Percentiles rank a stretch among this genome's conserved stretches.
phyloP scores from a whole-genome alignment of 1,284 basidiomycete genomes.

The Takashimella tepidaria region DNA sequence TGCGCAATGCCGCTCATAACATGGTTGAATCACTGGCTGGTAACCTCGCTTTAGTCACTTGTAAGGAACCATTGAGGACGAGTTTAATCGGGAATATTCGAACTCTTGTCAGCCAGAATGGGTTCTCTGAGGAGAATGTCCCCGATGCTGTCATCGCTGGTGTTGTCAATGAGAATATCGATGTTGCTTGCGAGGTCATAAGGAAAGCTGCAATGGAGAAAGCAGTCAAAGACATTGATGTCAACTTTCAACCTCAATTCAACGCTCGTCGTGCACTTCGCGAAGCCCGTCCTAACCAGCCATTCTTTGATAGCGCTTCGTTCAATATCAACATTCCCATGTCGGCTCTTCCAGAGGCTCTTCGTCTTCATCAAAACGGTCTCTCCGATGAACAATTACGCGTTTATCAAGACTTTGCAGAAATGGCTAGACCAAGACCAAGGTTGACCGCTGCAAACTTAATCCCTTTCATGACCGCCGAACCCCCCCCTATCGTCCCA shows the following conservation, averaged over 20 bases:
- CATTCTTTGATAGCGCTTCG: conserved; percentile 78
- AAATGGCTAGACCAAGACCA: conserved; percentile 24
- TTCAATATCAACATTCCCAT: conserved; percentile 68
- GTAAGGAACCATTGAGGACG: conserved; percentile 93
- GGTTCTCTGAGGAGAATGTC: conserved; percentile 67
- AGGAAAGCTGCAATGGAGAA: conserved; percentile 98
- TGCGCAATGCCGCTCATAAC: conserved; percentile 85
- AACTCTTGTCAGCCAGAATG: conserved; percentile 70
- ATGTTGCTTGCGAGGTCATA: conserved; percentile 88
- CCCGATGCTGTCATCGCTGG: conserved; percentile 60
- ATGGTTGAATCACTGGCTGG: conserved; percentile 98
- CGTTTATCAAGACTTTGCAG: conserved; percentile 94
- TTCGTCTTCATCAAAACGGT: conserved; percentile 79
- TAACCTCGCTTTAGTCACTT: conserved; percentile 93
- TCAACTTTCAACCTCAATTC: conserved; percentile 76
- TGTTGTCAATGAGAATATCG: conserved; percentile 88
- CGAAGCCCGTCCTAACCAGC: conserved; percentile 56
- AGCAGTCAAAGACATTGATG: conserved; percentile 91
- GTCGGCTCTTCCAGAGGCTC: conserved; percentile 76
- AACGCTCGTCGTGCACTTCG: conserved; percentile 80
- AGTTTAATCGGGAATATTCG: conserved; percentile 89
- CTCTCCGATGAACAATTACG: conserved; percentile 74
- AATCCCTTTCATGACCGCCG: not conserved
- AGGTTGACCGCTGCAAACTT: not conserved
- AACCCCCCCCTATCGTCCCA: not conserved